These are phyloP conservation scores for Gleditsia sinensis DNA, from an alignment of 306 rosid species.

Conservation along the genomic window DNA sequence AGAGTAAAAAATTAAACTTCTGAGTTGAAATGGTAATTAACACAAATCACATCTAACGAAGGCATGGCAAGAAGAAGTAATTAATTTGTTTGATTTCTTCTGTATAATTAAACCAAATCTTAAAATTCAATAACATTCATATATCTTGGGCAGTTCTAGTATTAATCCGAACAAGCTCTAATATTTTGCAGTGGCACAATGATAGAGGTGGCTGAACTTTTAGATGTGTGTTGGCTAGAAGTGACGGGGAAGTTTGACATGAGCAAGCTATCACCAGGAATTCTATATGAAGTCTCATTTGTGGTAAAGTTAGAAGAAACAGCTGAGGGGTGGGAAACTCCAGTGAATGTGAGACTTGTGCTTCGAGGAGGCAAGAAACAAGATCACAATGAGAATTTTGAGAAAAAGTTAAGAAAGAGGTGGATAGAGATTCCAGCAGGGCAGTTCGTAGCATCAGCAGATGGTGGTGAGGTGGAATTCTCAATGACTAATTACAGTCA, in stretches of 20 bases:
- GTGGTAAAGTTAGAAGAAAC: constrained; percentile 52
- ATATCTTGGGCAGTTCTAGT: not conserved
- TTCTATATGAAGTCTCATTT: constrained; percentile 52
- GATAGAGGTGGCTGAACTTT: constrained; percentile 61
- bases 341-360: constrained; percentile 53
- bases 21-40: too few relatives aligned
- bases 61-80: too few relatives aligned
- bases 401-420: constrained; percentile 27
- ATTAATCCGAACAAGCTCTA: too few relatives aligned
- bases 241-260: constrained; percentile 63
- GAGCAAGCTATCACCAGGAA: constrained; percentile 58
- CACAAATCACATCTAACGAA: too few relatives aligned
- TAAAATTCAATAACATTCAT: not conserved
- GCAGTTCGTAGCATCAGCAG: too few relatives aligned
- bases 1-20: too few relatives aligned
- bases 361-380: constrained; percentile 59
- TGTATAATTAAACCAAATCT: too few relatives aligned
- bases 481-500: too few relatives aligned
- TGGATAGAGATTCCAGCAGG: constrained; percentile 65
- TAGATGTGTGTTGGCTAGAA: constrained; percentile 74
- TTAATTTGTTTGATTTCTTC: too few relatives aligned
- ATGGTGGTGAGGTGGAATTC: too few relatives aligned
- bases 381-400: constrained; percentile 41
- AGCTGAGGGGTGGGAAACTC: constrained; percentile 64
- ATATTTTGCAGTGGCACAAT: constrained; percentile 51